Evolutionary conservation across 1,139 yeast genomes (phyloP).

Genomic region (Pichia sp.): DNA sequence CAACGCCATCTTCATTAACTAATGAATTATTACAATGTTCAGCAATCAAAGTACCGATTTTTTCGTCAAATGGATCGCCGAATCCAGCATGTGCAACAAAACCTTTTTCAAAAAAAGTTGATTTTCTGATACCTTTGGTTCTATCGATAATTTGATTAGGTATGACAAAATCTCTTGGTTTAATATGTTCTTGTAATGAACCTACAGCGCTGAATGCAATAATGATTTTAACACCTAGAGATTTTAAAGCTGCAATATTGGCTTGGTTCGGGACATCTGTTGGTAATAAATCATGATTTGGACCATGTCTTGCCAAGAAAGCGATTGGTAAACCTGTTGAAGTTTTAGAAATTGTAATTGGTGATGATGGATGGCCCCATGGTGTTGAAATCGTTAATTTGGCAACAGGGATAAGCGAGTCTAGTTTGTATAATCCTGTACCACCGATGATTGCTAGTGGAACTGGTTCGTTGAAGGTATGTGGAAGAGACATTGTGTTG

Average conservation of each 20-base stretch:
- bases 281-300: constrained; percentile 82
- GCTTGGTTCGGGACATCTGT: constrained; percentile 90
- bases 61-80: constrained; percentile 90
- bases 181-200: constrained; percentile 79
- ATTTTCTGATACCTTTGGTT: constrained; percentile 88
- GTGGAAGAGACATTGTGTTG: constrained; percentile 21
- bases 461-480: constrained; percentile 49
- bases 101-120: constrained; percentile 87
- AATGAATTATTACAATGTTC: constrained; percentile 49
- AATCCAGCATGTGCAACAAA: constrained; percentile 96
- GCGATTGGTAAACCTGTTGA: constrained; percentile 79
- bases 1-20: constrained; percentile 31
- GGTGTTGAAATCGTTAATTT: constrained; percentile 78
- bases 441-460: constrained; percentile 91
- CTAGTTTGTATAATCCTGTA: constrained; percentile 89
- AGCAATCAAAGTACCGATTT: constrained; percentile 58
- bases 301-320: constrained; percentile 91
- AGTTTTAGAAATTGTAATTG: constrained; percentile 81
- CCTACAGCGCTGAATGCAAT: constrained; percentile 96
- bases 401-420: constrained; percentile 79
- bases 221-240: constrained; percentile 77
- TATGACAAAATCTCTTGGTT: constrained; percentile 89
- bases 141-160: constrained; percentile 96
- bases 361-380: constrained; percentile 95
- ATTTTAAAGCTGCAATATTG: constrained; percentile 91